Conservation (phyloP, 352 stramenopile species). For the Pythium periplocum region DNA sequence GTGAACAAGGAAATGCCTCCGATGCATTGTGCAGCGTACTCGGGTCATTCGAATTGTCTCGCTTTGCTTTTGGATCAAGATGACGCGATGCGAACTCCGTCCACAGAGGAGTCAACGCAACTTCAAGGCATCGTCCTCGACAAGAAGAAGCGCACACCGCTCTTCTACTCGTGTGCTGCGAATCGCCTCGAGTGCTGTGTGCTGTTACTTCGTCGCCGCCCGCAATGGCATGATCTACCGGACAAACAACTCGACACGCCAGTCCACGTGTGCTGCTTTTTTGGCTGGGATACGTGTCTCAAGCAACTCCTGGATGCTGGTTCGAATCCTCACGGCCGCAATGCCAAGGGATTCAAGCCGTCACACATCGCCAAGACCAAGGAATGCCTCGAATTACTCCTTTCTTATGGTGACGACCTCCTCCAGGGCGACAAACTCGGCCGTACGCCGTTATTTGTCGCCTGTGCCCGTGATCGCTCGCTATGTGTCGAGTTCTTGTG, state of each 20-base stretch:
- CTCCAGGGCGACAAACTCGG: slow-evolving; percentile 62
- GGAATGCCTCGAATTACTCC: slow-evolving; percentile 44
- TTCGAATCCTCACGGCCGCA: slow-evolving; percentile 53
- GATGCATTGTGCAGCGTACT: slow-evolving; percentile 52
- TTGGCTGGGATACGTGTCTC: slow-evolving; percentile 50
- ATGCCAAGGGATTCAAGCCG: slow-evolving; percentile 64
- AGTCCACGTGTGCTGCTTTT: slow-evolving; percentile 71
- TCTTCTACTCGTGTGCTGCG: slow-evolving; percentile 62
- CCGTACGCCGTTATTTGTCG: slow-evolving; percentile 59
- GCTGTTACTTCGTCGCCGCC: slow-evolving; percentile 27
- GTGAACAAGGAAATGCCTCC: slow-evolving; percentile 47
- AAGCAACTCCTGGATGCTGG: slow-evolving; percentile 39
- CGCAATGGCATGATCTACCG: slow-evolving; percentile 43
- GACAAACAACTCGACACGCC: slow-evolving; percentile 59
- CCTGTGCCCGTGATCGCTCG: slow-evolving; percentile 44
- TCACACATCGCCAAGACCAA: slow-evolving; percentile 54
- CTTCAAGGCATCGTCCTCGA: slow-evolving; percentile 15
- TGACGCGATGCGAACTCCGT: slow-evolving; percentile 1
- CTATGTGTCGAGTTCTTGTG: slow-evolving; percentile 56
- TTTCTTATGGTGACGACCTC: slow-evolving; percentile 52
- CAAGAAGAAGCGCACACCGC: slow-evolving; percentile 59
- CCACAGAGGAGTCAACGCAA: slow-evolving; percentile 2
- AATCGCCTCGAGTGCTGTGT: slow-evolving; percentile 41
- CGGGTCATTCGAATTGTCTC: slow-evolving; percentile 38
- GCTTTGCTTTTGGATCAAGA: slow-evolving; percentile 19